Conservation (phyloP, 1,284 basidiomycete genomes). For the Leccinum pachyderme region DNA sequence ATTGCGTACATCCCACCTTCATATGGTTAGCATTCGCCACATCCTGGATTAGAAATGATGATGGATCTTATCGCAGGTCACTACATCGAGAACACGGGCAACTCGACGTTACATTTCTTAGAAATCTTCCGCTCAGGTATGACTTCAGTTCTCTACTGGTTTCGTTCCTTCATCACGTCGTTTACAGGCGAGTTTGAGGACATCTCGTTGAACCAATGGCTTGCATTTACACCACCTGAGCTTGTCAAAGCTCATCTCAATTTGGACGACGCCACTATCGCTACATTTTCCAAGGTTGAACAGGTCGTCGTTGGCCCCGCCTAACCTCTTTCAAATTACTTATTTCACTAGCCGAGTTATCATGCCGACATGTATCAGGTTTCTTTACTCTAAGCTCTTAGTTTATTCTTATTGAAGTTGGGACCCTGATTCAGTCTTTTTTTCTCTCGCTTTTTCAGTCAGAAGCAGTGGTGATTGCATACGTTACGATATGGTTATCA, state of each 20-base stretch:
- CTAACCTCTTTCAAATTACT: neutral
- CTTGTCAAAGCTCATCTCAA: constrained; percentile 55
- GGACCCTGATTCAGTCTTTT: neutral
- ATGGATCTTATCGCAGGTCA: constrained; percentile 43
- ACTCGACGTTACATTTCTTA: constrained; percentile 54
- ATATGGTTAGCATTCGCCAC: constrained; percentile 36
- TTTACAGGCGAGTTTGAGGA: constrained; percentile 39
- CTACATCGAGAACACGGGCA: constrained; percentile 71
- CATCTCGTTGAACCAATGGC: constrained; percentile 50
- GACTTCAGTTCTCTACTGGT: constrained; percentile 1
- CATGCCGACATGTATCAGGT: constrained; percentile 16
- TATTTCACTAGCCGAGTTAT: neutral
- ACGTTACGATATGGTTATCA: neutral
- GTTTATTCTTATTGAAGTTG: neutral
- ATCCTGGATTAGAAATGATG: neutral
- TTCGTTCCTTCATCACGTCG: constrained; percentile 7
- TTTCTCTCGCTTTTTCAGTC: neutral
- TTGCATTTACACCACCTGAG: constrained; percentile 51
- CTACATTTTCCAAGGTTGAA: constrained; percentile 36
- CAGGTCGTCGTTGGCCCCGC: constrained; percentile 31
- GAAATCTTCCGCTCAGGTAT: constrained; percentile 61
- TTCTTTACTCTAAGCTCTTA: neutral
- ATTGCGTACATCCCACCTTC: constrained; percentile 55
- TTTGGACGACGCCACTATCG: constrained; percentile 44
- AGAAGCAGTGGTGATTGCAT: neutral